These are phyloP conservation scores for Aspergillus pseudotamarii DNA, from an alignment of 2,329 filamentous ascomycete genomes.

Conservation along the genomic window DNA sequence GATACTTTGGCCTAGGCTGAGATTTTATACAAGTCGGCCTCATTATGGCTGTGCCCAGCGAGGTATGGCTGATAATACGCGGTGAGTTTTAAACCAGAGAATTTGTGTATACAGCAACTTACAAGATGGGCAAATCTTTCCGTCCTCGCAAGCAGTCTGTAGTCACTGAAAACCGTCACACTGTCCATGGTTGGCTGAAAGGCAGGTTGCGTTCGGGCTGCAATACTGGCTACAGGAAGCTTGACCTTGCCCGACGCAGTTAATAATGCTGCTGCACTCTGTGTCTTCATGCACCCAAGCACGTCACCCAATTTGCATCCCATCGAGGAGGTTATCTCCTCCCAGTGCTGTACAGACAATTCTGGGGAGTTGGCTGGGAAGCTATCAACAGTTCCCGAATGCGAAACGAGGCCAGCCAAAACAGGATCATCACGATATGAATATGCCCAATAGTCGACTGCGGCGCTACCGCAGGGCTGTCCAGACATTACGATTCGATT, in stretches of 20 bases:
- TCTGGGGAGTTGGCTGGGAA: slow-evolving; percentile 45
- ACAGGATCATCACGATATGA: slow-evolving; percentile 41
- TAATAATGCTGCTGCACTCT: slow-evolving; percentile 30
- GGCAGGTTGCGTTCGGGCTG: slow-evolving; percentile 22
- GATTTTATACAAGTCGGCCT: slow-evolving; percentile 53
- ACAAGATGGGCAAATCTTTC: neutral
- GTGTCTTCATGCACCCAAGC: slow-evolving; percentile 14
- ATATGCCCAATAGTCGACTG: slow-evolving; percentile 34
- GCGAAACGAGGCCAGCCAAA: slow-evolving; percentile 39
- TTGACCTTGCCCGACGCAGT: slow-evolving; percentile 39
- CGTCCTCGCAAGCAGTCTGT: slow-evolving; percentile 19
- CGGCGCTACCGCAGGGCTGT: slow-evolving; percentile 45
- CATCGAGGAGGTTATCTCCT: slow-evolving; percentile 1
- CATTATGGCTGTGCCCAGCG: slow-evolving; percentile 49
- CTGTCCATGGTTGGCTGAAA: slow-evolving; percentile 50
- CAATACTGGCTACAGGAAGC: slow-evolving; percentile 31
- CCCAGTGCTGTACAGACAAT: slow-evolving; percentile 42
- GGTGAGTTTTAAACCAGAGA: neutral
- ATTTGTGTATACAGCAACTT: neutral
- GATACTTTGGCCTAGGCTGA: slow-evolving; percentile 45
- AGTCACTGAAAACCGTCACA: slow-evolving; percentile 47
- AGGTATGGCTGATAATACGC: slow-evolving; percentile 39
- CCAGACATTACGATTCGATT: slow-evolving; percentile 50
- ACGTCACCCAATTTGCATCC: neutral
- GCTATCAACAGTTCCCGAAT: slow-evolving; percentile 45